phyloP scores from a whole-genome alignment of 192 early-diverging fungal genomes.

The Dimargaris xerosporica region DNA sequence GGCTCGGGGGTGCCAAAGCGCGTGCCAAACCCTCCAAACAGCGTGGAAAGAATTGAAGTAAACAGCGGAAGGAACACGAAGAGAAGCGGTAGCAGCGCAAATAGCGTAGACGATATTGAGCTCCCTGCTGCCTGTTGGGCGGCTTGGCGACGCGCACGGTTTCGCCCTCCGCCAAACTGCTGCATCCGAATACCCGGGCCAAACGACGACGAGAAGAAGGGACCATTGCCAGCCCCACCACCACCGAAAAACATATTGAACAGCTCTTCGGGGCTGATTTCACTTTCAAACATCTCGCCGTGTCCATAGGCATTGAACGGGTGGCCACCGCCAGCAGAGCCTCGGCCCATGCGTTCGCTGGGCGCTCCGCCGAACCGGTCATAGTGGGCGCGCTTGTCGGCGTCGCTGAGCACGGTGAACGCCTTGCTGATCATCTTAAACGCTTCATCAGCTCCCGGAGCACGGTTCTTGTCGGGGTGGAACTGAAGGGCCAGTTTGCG shows the following conservation, averaged over 20 bases:
- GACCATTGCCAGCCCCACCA: slow-evolving; percentile 27
- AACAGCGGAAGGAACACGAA: slow-evolving; percentile 60
- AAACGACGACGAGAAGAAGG: slow-evolving; percentile 25
- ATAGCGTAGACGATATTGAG: slow-evolving; percentile 2
- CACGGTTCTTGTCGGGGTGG: slow-evolving; percentile 92
- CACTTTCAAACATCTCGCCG: slow-evolving; percentile 33
- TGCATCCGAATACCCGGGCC: slow-evolving; percentile 13
- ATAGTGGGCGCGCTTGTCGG: slow-evolving; percentile 69
- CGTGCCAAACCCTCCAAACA: slow-evolving; percentile 32
- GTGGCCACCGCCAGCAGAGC: slow-evolving; percentile 22
- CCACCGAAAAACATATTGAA: slow-evolving; percentile 94
- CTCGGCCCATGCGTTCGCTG: slow-evolving; percentile 28
- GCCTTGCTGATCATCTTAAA: slow-evolving; percentile 93
- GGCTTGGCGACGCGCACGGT: neutral
- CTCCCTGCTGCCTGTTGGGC: neutral
- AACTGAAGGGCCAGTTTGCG: slow-evolving; percentile 84
- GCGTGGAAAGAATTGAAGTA: slow-evolving; percentile 51
- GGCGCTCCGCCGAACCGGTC: slow-evolving; percentile 67
- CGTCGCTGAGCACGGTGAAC: slow-evolving; percentile 74
- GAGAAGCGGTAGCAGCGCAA: slow-evolving; percentile 49
- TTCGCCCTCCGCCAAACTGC: slow-evolving; percentile 13
- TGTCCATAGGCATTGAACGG: slow-evolving; percentile 15
- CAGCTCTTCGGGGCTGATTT: slow-evolving; percentile 83
- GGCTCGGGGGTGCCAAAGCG: slow-evolving; percentile 24
- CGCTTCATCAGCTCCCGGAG: slow-evolving; percentile 89